Evolutionary conservation across 345 rosid genomes (phyloP).

Genomic region (Brassica juncea): DNA sequence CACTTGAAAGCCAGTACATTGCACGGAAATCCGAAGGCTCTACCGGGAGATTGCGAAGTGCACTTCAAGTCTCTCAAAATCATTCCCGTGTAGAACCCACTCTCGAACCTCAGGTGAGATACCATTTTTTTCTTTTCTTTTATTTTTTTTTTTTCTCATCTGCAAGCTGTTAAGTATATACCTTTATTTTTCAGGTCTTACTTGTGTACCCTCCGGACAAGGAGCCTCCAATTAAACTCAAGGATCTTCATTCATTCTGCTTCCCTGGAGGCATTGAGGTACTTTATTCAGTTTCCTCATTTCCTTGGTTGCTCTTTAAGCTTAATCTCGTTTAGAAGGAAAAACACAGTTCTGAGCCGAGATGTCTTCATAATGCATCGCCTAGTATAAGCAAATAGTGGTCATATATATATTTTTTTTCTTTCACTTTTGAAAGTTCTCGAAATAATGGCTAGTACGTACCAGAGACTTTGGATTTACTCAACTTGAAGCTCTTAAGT

Average conservation of each 20-base stretch:
- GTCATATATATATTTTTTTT: background rate
- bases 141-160: background rate
- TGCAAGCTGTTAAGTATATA: constrained; percentile 27
- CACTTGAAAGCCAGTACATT: constrained; percentile 65
- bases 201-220: constrained; percentile 91
- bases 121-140: background rate
- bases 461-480: background rate
- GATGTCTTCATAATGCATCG: background rate
- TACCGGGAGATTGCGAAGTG: constrained; percentile 60
- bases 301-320: background rate
- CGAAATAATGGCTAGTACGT: background rate
- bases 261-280: constrained; percentile 97
- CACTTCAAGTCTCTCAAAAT: constrained; percentile 53
- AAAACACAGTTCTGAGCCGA: constrained; percentile 5
- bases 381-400: constrained; percentile 11
- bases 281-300: background rate
- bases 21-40: constrained; percentile 58
- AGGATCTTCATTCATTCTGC: constrained; percentile 93
- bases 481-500: background rate
- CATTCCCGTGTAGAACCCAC: constrained; percentile 73
- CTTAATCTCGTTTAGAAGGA: background rate
- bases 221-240: constrained; percentile 72
- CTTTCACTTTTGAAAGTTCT: background rate
- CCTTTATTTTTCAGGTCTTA: constrained; percentile 63
- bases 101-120: constrained; percentile 81